These are phyloP conservation scores for Colletotrichum sublineola DNA, from an alignment of 2,329 filamentous ascomycete genomes.

Conservation along the genomic window DNA sequence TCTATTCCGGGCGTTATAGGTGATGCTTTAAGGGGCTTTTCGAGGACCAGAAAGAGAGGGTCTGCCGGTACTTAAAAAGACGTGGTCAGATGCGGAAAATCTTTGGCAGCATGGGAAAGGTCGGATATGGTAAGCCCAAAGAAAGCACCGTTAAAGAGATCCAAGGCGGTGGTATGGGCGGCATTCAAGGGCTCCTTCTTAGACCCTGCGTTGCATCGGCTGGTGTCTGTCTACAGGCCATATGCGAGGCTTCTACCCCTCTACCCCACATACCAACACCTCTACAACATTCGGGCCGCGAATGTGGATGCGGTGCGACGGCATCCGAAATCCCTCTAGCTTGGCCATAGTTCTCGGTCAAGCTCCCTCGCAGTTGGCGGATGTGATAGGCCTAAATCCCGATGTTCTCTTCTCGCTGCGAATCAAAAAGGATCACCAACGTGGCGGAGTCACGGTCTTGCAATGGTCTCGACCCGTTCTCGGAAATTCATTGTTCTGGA, in stretches of 20 bases:
- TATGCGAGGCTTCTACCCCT: neutral
- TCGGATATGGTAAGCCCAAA: slow-evolving; percentile 33
- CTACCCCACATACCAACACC: neutral
- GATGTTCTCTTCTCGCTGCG: slow-evolving; percentile 19
- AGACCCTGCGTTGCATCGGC: slow-evolving; percentile 23
- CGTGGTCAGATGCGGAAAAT: neutral
- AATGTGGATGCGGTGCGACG: slow-evolving; percentile 30
- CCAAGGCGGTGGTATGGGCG: slow-evolving; percentile 26
- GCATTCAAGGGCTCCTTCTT: slow-evolving; percentile 20
- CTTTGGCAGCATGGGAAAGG: neutral
- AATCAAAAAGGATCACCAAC: slow-evolving; percentile 31
- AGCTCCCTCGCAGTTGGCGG: slow-evolving; percentile 13
- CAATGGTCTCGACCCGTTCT: slow-evolving; percentile 27
- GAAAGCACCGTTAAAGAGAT: slow-evolving; percentile 33
- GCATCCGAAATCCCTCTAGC: slow-evolving; percentile 26
- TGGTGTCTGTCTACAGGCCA: neutral
- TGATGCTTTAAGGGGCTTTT: neutral
- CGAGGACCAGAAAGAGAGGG: neutral
- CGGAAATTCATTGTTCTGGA: slow-evolving; percentile 33
- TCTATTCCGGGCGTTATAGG: neutral
- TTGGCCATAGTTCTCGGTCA: slow-evolving; percentile 10
- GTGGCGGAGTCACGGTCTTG: slow-evolving; percentile 27
- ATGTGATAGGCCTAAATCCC: neutral
- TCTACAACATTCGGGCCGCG: neutral
- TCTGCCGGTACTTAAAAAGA: slow-evolving; percentile 30